These are phyloP conservation scores for Apiospora sp. DNA, from an alignment of 2,329 filamentous ascomycete species.

Conservation along the genomic window DNA sequence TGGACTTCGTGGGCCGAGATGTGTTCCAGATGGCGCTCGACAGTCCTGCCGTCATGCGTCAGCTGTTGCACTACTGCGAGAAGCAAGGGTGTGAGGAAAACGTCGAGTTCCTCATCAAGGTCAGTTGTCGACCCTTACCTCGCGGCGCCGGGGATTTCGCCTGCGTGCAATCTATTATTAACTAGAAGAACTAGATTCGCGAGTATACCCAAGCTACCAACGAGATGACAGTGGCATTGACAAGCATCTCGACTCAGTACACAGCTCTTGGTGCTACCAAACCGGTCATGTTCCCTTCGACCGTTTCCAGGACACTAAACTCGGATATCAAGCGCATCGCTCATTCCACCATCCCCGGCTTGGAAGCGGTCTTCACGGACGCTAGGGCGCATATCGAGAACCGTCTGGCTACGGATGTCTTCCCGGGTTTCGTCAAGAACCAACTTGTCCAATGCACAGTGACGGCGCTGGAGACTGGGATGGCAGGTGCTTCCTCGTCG, in stretches of 20 bases:
- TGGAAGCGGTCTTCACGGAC: slow-evolving; percentile 54
- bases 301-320: slow-evolving; percentile 51
- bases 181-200: slow-evolving; percentile 43
- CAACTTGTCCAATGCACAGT: slow-evolving; percentile 57
- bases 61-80: slow-evolving; percentile 59
- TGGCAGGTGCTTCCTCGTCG: slow-evolving; percentile 37
- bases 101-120: slow-evolving; percentile 60
- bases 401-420: slow-evolving; percentile 54
- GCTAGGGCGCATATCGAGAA: slow-evolving; percentile 54
- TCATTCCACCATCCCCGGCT: slow-evolving; percentile 51
- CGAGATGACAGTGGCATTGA: slow-evolving; percentile 53
- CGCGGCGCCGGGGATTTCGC: slow-evolving; percentile 7
- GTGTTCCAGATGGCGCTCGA: slow-evolving; percentile 59
- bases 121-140: slow-evolving; percentile 36
- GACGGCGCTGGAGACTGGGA: slow-evolving; percentile 42
- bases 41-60: slow-evolving; percentile 54
- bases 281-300: slow-evolving; percentile 51
- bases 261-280: slow-evolving; percentile 45
- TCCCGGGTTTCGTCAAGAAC: slow-evolving; percentile 60
- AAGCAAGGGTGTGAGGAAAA: slow-evolving; percentile 55
- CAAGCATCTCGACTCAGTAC: slow-evolving; percentile 53
- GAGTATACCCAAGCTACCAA: slow-evolving; percentile 54
- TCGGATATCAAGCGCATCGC: slow-evolving; percentile 56
- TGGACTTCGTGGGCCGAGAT: slow-evolving; percentile 58
- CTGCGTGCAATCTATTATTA: background rate